Conservation (phyloP, 257 asterid species). For the Vinca minor region DNA sequence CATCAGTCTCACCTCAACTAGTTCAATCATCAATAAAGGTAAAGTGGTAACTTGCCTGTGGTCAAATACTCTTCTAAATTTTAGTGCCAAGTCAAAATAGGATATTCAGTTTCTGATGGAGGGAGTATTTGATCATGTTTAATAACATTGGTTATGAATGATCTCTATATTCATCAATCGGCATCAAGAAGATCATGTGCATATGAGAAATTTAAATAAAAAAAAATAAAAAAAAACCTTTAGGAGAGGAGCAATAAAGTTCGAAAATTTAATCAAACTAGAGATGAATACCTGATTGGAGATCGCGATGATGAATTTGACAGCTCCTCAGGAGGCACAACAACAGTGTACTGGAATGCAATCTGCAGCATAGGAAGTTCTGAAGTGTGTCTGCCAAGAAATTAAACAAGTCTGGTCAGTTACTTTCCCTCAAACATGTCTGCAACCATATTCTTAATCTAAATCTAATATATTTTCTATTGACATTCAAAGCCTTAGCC, state of each 20-base stretch:
- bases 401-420: constrained; percentile 4
- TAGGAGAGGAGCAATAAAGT: constrained; percentile 13
- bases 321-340: constrained; percentile 71
- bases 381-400: constrained; percentile 62
- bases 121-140: too few relatives aligned
- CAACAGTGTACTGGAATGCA: constrained; percentile 95
- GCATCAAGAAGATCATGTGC: not conserved
- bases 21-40: not conserved
- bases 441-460: constrained; percentile 3
- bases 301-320: constrained; percentile 41
- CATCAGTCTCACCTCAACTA: not conserved
- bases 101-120: not conserved
- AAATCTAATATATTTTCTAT: not conserved
- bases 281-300: constrained; percentile 49
- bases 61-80: not conserved
- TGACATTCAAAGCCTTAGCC: not conserved
- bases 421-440: not conserved
- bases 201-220: too few relatives aligned
- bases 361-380: constrained; percentile 85
- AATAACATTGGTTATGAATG: not conserved
- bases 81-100: not conserved
- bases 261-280: not conserved
- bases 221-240: too few relatives aligned
- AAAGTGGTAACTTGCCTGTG: not conserved
- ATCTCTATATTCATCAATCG: not conserved